phyloP scores from a whole-genome alignment of 345 rosid species.

The Salix udensis region DNA sequence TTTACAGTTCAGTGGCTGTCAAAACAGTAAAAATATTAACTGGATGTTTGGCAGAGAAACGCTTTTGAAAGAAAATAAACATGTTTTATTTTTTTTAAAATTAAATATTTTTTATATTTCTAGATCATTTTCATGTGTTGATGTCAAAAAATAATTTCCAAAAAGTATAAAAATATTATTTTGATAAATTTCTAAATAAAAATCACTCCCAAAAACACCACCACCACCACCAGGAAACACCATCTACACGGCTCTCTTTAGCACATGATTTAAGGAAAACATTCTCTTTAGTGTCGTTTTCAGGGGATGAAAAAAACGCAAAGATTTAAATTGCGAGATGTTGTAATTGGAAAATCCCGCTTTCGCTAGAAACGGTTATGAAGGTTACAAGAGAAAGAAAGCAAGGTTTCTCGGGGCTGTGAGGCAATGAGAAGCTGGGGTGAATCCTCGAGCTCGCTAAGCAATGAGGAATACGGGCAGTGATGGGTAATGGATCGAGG shows the following conservation, averaged over 20 bases:
- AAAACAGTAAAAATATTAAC: constrained; percentile 22
- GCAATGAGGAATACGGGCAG: constrained; percentile 68
- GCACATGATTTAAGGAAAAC: constrained; percentile 51
- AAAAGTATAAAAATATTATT: no score
- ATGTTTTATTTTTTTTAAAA: no score
- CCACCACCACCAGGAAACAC: constrained; percentile 43
- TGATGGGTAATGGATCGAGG: constrained; percentile 45
- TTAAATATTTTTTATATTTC: no score
- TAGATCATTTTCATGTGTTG: no score
- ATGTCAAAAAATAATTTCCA: no score
- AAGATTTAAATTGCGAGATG: constrained; percentile 50
- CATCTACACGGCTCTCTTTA: constrained; percentile 39
- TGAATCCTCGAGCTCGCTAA: constrained; percentile 58
- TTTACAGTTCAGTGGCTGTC: background rate
- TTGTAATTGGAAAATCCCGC: constrained; percentile 48
- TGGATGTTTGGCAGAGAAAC: no score
- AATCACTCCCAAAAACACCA: no score
- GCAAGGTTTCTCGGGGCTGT: constrained; percentile 14
- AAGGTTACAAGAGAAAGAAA: constrained; percentile 43
- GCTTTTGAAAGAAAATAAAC: no score
- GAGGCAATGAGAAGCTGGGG: constrained; percentile 49
- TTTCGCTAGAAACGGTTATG: constrained; percentile 43
- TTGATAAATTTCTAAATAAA: no score
- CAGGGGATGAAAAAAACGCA: constrained; percentile 49
- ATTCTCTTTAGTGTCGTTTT: background rate